Percentiles rank a stretch among this genome's conserved stretches.
phyloP scores from a whole-genome alignment of 2,329 filamentous ascomycete genomes.

The Plectosphaerella sp. region DNA sequence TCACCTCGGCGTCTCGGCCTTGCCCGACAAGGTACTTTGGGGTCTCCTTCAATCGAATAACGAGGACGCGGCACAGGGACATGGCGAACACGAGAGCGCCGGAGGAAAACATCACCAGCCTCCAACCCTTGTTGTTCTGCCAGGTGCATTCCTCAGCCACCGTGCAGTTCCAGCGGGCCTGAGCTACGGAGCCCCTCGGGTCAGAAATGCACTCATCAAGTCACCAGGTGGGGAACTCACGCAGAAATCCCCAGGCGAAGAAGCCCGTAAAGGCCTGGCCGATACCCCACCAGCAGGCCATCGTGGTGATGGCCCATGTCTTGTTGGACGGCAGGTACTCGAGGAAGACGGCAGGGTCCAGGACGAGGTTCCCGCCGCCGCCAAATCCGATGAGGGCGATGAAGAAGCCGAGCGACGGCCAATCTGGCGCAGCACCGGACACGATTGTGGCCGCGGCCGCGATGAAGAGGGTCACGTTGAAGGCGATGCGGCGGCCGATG shows the following conservation, averaged over 20 bases:
- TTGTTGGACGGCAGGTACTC: slow-evolving; percentile 44
- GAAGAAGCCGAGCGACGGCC: slow-evolving; percentile 57
- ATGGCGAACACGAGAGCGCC: slow-evolving; percentile 42
- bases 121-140: slow-evolving; percentile 44
- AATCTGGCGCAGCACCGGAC: slow-evolving; percentile 59
- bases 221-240: not conserved
- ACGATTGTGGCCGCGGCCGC: slow-evolving; percentile 56
- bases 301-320: slow-evolving; percentile 60
- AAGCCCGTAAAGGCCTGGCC: slow-evolving; percentile 35
- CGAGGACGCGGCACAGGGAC: slow-evolving; percentile 48
- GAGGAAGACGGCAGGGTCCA: slow-evolving; percentile 52
- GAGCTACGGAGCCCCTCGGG: slow-evolving; percentile 11
- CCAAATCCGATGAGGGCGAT: slow-evolving; percentile 58
- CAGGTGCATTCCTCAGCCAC: slow-evolving; percentile 28
- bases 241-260: slow-evolving; percentile 34
- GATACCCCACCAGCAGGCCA: slow-evolving; percentile 44
- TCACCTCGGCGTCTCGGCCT: slow-evolving; percentile 46
- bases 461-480: slow-evolving; percentile 59
- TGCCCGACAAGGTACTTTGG: slow-evolving; percentile 54
- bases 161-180: slow-evolving; percentile 19
- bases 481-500: slow-evolving; percentile 59
- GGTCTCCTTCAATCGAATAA: slow-evolving; percentile 53
- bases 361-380: slow-evolving; percentile 59
- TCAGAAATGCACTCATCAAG: slow-evolving; percentile 23
- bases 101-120: slow-evolving; percentile 42